A percentile compares a stretch with the other conserved stretches of the same genome.
These are phyloP conservation scores for Eucalyptus brandiana DNA, from an alignment of 345 rosid genomes.

Conservation along the genomic window DNA sequence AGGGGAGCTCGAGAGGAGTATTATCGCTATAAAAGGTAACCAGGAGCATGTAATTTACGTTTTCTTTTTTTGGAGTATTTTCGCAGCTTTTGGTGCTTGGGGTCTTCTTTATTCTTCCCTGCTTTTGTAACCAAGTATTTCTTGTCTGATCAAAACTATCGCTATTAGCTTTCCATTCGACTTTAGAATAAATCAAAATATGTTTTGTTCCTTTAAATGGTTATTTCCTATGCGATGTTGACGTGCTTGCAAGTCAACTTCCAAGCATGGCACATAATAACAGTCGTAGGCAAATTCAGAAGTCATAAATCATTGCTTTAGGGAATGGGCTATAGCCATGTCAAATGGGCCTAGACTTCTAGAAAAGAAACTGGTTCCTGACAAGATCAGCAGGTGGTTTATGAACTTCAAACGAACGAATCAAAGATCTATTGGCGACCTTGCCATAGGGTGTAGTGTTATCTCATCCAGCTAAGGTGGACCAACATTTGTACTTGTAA, in stretches of 20 bases:
- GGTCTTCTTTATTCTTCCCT: background rate
- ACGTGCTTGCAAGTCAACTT: background rate
- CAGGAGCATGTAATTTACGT: background rate
- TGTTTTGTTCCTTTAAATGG: background rate
- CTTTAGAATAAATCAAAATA: background rate
- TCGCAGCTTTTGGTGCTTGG: background rate
- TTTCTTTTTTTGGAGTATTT: background rate
- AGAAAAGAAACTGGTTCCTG: background rate
- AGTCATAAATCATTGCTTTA: background rate
- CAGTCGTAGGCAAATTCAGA: background rate
- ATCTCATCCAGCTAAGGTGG: background rate
- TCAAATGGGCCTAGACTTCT: background rate
- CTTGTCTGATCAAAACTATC: background rate
- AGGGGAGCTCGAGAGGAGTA: slow-evolving; percentile 87
- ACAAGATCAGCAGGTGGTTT: background rate
- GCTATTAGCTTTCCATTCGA: background rate
- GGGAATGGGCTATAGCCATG: background rate
- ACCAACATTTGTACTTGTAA: background rate
- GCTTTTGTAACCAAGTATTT: background rate
- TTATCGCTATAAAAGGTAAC: slow-evolving; percentile 90
- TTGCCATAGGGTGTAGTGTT: background rate
- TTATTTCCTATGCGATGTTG: background rate
- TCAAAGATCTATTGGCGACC: background rate
- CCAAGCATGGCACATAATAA: background rate
- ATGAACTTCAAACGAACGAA: background rate